phyloP scores from a whole-genome alignment of 1,284 basidiomycete species.

The Trametes pubescens region DNA sequence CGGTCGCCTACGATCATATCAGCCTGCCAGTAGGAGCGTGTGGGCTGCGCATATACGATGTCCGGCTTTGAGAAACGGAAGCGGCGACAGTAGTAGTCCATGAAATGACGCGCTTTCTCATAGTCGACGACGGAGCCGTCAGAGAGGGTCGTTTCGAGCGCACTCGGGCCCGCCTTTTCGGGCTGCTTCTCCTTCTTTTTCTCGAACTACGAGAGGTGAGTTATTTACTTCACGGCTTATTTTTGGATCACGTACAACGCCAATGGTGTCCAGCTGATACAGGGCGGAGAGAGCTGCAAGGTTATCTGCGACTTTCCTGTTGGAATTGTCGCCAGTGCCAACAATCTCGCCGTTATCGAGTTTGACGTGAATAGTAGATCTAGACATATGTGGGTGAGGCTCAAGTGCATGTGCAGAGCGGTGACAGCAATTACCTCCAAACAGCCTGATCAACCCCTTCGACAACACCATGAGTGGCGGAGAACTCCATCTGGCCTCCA shows the following conservation, averaged over 20 bases:
- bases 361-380: conserved; percentile 22
- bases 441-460: conserved; percentile 29
- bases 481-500: conserved; percentile 24
- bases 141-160: conserved; percentile 55
- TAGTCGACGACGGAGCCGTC: conserved; percentile 75
- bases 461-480: conserved; percentile 19
- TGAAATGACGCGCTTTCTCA: conserved; percentile 87
- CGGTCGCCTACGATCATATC: conserved; percentile 84
- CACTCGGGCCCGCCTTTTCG: not conserved
- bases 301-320: conserved; percentile 77
- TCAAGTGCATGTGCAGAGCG: not conserved
- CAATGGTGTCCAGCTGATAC: conserved; percentile 70
- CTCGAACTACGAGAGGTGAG: conserved; percentile 22
- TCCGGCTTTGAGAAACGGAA: conserved; percentile 88
- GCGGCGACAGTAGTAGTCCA: conserved; percentile 93
- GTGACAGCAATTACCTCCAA: conserved; percentile 27
- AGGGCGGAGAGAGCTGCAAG: conserved; percentile 79
- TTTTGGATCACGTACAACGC: conserved; percentile 53
- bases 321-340: conserved; percentile 70
- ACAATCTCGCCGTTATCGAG: conserved; percentile 50
- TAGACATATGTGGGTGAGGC: conserved; percentile 3
- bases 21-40: conserved; percentile 73
- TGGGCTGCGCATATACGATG: conserved; percentile 59
- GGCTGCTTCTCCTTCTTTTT: conserved; percentile 27
- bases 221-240: not conserved